phyloP scores from a whole-genome alignment of 2,329 filamentous ascomycete genomes.

The Helminthosporium solani region DNA sequence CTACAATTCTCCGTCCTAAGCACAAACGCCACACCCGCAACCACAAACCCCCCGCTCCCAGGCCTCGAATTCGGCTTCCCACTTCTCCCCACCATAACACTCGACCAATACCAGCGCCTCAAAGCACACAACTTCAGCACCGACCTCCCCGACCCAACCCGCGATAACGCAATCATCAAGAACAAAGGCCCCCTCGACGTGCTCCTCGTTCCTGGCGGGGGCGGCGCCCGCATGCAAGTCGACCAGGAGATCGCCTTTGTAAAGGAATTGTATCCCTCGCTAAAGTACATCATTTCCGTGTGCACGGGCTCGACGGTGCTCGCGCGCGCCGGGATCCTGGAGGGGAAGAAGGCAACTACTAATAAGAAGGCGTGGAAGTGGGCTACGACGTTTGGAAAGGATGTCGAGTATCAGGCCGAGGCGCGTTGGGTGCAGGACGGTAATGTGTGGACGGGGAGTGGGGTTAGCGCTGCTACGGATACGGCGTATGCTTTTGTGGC shows the following conservation, averaged over 20 bases:
- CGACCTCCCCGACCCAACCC: not conserved
- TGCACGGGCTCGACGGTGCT: conserved; percentile 62
- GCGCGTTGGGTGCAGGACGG: conserved; percentile 64
- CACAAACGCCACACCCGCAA: conserved; percentile 19
- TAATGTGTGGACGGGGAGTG: conserved; percentile 64
- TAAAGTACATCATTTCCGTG: conserved; percentile 58
- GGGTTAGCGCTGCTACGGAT: conserved; percentile 62
- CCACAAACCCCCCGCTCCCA: conserved; percentile 11
- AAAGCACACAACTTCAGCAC: conserved; percentile 41
- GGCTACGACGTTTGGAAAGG: conserved; percentile 48
- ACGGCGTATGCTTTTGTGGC: conserved; percentile 56
- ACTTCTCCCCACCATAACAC: conserved; percentile 52
- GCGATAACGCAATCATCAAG: not conserved
- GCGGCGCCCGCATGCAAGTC: conserved; percentile 42
- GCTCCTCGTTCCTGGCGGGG: conserved; percentile 62
- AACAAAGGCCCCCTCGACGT: conserved; percentile 51
- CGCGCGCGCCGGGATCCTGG: conserved; percentile 58
- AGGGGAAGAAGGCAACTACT: conserved; percentile 61
- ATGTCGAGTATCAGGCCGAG: conserved; percentile 61
- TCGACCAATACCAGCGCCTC: conserved; percentile 24
- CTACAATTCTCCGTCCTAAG: conserved; percentile 16
- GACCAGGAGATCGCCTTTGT: conserved; percentile 10
- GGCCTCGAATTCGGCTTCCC: conserved; percentile 29
- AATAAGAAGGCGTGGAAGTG: conserved; percentile 57
- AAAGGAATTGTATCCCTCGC: conserved; percentile 9